Evolutionary conservation across 345 rosid genomes (phyloP).

Genomic region (Odontarrhena argentea): DNA sequence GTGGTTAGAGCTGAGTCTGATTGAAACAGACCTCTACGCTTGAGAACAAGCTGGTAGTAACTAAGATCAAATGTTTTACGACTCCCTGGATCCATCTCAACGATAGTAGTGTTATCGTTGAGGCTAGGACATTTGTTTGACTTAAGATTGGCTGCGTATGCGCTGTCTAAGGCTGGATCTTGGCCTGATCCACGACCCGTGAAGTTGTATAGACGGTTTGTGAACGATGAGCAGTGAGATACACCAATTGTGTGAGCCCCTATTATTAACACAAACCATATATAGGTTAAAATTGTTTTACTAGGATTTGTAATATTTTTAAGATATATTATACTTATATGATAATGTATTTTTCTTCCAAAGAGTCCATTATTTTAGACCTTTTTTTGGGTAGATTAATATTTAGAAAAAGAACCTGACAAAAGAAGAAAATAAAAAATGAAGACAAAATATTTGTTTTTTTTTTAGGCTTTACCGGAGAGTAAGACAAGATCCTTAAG

Average conservation of each 20-base stretch:
- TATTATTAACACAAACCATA: slow-evolving; percentile 28
- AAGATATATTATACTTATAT: too few relatives aligned
- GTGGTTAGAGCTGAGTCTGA: slow-evolving; percentile 79
- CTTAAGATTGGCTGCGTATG: slow-evolving; percentile 74
- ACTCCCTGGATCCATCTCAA: slow-evolving; percentile 90
- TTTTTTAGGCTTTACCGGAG: slow-evolving; percentile 46
- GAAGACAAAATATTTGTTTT: not conserved
- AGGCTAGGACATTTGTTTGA: slow-evolving; percentile 65
- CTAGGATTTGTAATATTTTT: not conserved
- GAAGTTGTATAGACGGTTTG: slow-evolving; percentile 74
- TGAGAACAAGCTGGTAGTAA: slow-evolving; percentile 58
- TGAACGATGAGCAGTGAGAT: slow-evolving; percentile 67
- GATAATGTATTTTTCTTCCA: not conserved
- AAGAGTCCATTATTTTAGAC: not conserved
- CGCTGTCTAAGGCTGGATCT: slow-evolving; percentile 73
- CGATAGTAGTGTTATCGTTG: slow-evolving; percentile 63
- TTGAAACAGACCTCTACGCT: slow-evolving; percentile 74
- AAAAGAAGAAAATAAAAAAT: too few relatives aligned
- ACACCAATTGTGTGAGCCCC: slow-evolving; percentile 88
- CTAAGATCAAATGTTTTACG: slow-evolving; percentile 71
- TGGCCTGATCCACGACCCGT: slow-evolving; percentile 56
- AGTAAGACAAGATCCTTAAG: slow-evolving; percentile 66
- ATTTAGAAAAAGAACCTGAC: too few relatives aligned
- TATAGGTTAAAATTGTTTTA: slow-evolving; percentile 7
- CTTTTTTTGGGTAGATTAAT: too few relatives aligned